phyloP scores from a whole-genome alignment of 768 basidiomycete species.

The Trametes gibbosa region DNA sequence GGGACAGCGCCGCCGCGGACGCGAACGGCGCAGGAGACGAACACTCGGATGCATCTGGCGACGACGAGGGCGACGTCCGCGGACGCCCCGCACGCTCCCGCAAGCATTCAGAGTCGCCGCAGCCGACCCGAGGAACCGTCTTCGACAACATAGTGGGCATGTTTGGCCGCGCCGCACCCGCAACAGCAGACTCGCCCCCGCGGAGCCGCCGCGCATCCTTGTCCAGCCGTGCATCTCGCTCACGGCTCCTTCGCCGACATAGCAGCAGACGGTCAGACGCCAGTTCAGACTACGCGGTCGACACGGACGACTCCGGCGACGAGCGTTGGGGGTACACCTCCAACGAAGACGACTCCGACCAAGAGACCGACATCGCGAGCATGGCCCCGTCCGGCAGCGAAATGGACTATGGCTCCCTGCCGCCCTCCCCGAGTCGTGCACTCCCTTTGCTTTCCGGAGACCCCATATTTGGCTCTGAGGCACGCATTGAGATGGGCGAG shows the following conservation, averaged over 20 bases:
- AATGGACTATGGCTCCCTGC: slow-evolving; percentile 69
- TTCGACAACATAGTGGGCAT: slow-evolving; percentile 70
- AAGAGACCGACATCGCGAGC: slow-evolving; percentile 40
- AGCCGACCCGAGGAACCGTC: slow-evolving; percentile 35
- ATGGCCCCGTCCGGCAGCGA: slow-evolving; percentile 47
- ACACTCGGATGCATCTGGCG: slow-evolving; percentile 28
- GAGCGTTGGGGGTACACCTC: slow-evolving; percentile 95
- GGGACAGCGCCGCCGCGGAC: slow-evolving; percentile 12
- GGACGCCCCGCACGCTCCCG: slow-evolving; percentile 10
- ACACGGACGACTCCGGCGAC: slow-evolving; percentile 46
- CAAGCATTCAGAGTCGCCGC: slow-evolving; percentile 20
- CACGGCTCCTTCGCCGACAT: slow-evolving; percentile 47
- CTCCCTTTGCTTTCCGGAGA: slow-evolving; percentile 73
- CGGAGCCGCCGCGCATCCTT: slow-evolving; percentile 48
- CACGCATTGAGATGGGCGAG: slow-evolving; percentile 79
- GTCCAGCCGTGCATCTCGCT: slow-evolving; percentile 52
- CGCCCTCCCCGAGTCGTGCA: slow-evolving; percentile 56
- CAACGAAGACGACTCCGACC: slow-evolving; percentile 63
- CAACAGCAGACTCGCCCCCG: slow-evolving; percentile 34
- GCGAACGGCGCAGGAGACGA: not conserved
- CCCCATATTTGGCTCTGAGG: slow-evolving; percentile 79
- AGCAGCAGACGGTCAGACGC: slow-evolving; percentile 51
- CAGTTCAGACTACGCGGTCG: slow-evolving; percentile 59
- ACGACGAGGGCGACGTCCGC: slow-evolving; percentile 31
- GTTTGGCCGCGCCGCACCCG: slow-evolving; percentile 53